A percentile compares a stretch with the other conserved stretches of the same genome.
These are phyloP conservation scores for Tricholoma furcatifolium DNA, from an alignment of 768 basidiomycete species.

Conservation along the genomic window DNA sequence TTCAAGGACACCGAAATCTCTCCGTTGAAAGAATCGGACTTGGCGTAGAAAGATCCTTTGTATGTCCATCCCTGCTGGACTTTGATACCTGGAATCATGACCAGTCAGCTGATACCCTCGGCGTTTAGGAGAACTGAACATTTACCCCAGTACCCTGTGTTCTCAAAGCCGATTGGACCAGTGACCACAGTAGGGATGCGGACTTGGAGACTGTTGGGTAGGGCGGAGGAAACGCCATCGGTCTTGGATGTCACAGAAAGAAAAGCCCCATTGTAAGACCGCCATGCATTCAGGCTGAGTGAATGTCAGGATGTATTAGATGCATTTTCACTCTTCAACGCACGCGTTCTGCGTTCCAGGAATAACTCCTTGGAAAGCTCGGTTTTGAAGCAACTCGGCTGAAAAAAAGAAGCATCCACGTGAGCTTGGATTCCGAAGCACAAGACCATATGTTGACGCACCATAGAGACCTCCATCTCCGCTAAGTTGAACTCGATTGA, in stretches of 20 bases:
- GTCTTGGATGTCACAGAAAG: slow-evolving; percentile 39
- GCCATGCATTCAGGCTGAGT: slow-evolving; percentile 42
- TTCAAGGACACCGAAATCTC: slow-evolving; percentile 36
- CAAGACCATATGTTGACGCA: background rate
- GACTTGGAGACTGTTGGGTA: slow-evolving; percentile 57
- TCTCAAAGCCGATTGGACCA: slow-evolving; percentile 44
- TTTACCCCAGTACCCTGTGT: slow-evolving; percentile 53
- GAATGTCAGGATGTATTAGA: background rate
- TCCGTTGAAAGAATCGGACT: slow-evolving; percentile 33
- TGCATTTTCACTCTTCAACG: background rate
- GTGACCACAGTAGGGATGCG: slow-evolving; percentile 36
- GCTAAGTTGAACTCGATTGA: slow-evolving; percentile 13
- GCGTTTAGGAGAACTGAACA: background rate
- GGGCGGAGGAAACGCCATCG: slow-evolving; percentile 43
- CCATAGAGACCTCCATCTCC: slow-evolving; percentile 43
- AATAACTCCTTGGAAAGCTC: slow-evolving; percentile 58
- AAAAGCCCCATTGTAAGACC: slow-evolving; percentile 35
- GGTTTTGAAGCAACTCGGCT: slow-evolving; percentile 49
- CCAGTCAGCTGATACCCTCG: background rate
- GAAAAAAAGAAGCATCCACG: background rate
- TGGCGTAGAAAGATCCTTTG: slow-evolving; percentile 50
- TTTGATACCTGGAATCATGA: slow-evolving; percentile 42
- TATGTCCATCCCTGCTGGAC: slow-evolving; percentile 55
- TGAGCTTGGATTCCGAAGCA: background rate
- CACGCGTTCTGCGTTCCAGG: slow-evolving; percentile 43